A percentile compares a stretch with the other conserved stretches of the same genome.
Evolutionary conservation across 1,284 basidiomycete species (phyloP).

Genomic region (Moniliophthora roreri): DNA sequence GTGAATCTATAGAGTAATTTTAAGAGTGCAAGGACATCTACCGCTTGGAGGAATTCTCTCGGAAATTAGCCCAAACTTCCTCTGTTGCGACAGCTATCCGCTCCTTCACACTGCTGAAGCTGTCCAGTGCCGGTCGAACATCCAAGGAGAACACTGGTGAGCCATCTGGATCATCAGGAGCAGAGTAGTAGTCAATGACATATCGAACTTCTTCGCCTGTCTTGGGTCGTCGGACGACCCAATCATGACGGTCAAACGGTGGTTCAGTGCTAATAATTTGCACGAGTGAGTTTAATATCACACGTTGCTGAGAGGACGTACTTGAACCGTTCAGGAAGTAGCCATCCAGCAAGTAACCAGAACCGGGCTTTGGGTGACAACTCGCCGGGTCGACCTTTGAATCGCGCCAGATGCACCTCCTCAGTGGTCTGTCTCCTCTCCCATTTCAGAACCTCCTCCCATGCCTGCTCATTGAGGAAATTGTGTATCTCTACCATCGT

Average conservation of each 20-base stretch:
- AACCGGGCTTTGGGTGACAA: conserved; percentile 87
- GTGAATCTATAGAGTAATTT: background rate
- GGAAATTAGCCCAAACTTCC: conserved; percentile 56
- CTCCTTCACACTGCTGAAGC: conserved; percentile 68
- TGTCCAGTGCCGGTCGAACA: conserved; percentile 88
- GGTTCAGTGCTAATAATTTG: conserved; percentile 67
- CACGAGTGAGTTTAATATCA: background rate
- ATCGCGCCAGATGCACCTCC: conserved; percentile 74
- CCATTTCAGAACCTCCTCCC: conserved; percentile 95
- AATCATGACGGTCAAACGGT: conserved; percentile 99
- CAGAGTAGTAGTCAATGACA: conserved; percentile 96
- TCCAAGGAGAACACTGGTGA: conserved; percentile 91
- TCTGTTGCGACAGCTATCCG: conserved; percentile 71
- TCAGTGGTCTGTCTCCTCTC: conserved; percentile 64
- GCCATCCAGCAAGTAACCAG: conserved; percentile 81
- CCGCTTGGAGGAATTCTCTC: background rate
- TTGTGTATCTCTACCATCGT: conserved; percentile 99
- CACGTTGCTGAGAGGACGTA: conserved; percentile 36
- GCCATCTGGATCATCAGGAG: conserved; percentile 81
- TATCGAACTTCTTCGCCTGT: conserved; percentile 84
- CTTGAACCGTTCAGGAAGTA: conserved; percentile 90
- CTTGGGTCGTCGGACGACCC: conserved; percentile 82
- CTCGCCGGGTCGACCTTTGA: conserved; percentile 91
- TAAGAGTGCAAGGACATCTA: background rate
- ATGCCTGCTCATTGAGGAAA: conserved; percentile 95